Evolutionary conservation across 2,329 filamentous ascomycete genomes (phyloP).

Genomic region (Lecanosticta acicola): DNA sequence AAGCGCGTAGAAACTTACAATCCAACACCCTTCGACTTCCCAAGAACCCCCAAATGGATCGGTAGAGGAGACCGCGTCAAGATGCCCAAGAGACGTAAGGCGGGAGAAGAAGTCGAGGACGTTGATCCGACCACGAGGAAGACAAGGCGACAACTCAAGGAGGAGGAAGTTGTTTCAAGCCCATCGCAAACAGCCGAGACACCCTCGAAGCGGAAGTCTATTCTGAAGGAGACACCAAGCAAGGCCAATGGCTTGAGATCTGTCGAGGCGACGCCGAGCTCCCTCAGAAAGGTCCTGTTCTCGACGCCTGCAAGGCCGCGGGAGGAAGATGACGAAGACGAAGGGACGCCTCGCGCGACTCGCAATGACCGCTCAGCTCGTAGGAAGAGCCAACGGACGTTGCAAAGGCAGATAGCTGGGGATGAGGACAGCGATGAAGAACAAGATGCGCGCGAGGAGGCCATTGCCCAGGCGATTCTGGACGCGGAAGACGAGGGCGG

Average conservation of each 20-base stretch:
- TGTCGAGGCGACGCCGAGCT: conserved; percentile 37
- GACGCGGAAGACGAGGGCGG: conserved; percentile 28
- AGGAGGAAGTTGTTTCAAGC: conserved; percentile 10
- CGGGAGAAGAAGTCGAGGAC: conserved; percentile 15
- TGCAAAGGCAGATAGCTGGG: conserved; percentile 66
- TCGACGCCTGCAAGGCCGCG: conserved; percentile 40
- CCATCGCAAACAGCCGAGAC: conserved; percentile 22
- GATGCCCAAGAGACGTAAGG: conserved; percentile 24
- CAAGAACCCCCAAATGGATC: no score
- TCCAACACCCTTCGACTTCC: no score
- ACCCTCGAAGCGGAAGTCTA: conserved; percentile 31
- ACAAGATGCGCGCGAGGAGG: conserved; percentile 46
- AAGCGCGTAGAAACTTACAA: conserved; percentile 2
- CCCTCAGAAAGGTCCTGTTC: conserved; percentile 43
- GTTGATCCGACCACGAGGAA: conserved; percentile 25
- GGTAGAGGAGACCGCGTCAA: neutral
- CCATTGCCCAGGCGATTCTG: conserved; percentile 25
- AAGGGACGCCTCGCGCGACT: conserved; percentile 49
- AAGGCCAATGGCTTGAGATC: conserved; percentile 23
- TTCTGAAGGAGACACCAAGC: conserved; percentile 28
- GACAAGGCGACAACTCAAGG: conserved; percentile 14
- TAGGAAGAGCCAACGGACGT: conserved; percentile 71
- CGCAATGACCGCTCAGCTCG: conserved; percentile 78
- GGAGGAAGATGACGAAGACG: conserved; percentile 25
- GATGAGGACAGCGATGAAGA: conserved; percentile 64